phyloP scores from a whole-genome alignment of 345 rosid species.

The Eucalyptus erythrocorys region DNA sequence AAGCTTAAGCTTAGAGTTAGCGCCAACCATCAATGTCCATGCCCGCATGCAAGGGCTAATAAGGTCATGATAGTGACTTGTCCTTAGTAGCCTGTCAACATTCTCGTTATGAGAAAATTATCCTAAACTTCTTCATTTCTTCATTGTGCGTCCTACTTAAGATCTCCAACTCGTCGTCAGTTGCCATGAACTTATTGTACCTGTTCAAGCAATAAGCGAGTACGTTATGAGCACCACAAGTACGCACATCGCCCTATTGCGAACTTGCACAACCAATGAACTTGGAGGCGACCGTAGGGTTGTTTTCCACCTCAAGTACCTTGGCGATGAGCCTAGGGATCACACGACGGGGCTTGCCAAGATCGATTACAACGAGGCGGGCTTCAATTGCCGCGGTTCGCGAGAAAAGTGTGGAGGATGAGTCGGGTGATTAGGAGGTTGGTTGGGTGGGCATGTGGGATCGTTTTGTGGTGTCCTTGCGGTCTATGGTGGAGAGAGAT shows the following conservation, averaged over 20 bases:
- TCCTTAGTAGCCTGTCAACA: constrained; percentile 52
- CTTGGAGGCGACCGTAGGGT: constrained; percentile 48
- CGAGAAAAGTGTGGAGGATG: constrained; percentile 32
- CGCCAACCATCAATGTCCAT: too few species aligned
- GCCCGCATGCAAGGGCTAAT: too few species aligned
- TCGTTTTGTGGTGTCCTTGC: too few species aligned
- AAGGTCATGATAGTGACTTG: too few species aligned
- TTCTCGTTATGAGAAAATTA: constrained; percentile 62
- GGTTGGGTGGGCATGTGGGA: constrained; percentile 6
- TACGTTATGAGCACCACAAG: constrained; percentile 67
- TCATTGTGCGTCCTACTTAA: constrained; percentile 82
- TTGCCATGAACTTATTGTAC: constrained; percentile 47
- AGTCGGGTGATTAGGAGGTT: constrained; percentile 50
- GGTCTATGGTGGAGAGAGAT: too few species aligned
- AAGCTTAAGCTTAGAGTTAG: too few species aligned
- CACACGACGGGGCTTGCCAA: constrained; percentile 71
- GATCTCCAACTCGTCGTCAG: constrained; percentile 76
- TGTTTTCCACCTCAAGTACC: constrained; percentile 45
- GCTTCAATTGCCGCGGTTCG: constrained; percentile 46
- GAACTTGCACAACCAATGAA: constrained; percentile 88
- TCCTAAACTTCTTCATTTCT: constrained; percentile 76
- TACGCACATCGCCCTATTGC: constrained; percentile 66
- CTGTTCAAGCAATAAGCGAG: constrained; percentile 74
- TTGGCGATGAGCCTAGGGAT: constrained; percentile 67
- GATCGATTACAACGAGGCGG: constrained; percentile 45